A percentile compares a stretch with the other conserved stretches of the same genome.
These are phyloP conservation scores for Ulmus americana DNA, from an alignment of 331 rosid species.

Conservation along the genomic window DNA sequence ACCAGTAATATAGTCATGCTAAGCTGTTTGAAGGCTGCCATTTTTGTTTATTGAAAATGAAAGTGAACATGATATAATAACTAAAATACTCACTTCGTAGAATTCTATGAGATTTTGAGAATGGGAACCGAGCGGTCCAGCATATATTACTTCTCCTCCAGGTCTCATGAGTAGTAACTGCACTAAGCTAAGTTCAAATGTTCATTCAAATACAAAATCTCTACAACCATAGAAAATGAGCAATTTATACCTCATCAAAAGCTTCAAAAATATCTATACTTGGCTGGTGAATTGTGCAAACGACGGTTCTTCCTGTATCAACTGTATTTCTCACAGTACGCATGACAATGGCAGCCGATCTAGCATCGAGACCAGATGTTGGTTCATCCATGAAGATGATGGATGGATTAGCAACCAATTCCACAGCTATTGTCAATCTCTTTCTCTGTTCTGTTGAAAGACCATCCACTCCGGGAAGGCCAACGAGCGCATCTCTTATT, in stretches of 20 bases:
- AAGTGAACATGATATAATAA: neutral
- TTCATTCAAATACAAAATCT: neutral
- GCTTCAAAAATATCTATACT: constrained; percentile 49
- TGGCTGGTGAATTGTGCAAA: constrained; percentile 63
- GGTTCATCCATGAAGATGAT: constrained; percentile 48
- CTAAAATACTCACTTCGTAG: constrained; percentile 34
- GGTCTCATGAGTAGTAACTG: constrained; percentile 45
- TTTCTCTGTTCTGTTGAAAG: constrained; percentile 47
- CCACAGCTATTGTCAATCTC: constrained; percentile 48
- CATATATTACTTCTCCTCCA: constrained; percentile 46
- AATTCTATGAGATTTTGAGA: constrained; percentile 48
- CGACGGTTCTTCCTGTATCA: constrained; percentile 47
- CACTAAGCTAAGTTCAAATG: constrained; percentile 1
- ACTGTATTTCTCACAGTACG: constrained; percentile 50
- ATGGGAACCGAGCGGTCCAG: constrained; percentile 41
- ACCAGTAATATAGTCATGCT: neutral
- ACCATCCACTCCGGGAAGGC: constrained; percentile 45
- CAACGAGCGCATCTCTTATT: constrained; percentile 33
- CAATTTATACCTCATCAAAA: constrained; percentile 40
- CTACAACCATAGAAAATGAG: neutral
- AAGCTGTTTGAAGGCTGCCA: neutral
- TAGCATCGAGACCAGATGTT: constrained; percentile 58
- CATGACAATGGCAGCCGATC: constrained; percentile 62
- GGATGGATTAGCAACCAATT: constrained; percentile 46
- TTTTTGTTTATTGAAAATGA: neutral